Base-by-base conservation (phyloP, 208 protist species). In the Wallacemonas sp. region DNA sequence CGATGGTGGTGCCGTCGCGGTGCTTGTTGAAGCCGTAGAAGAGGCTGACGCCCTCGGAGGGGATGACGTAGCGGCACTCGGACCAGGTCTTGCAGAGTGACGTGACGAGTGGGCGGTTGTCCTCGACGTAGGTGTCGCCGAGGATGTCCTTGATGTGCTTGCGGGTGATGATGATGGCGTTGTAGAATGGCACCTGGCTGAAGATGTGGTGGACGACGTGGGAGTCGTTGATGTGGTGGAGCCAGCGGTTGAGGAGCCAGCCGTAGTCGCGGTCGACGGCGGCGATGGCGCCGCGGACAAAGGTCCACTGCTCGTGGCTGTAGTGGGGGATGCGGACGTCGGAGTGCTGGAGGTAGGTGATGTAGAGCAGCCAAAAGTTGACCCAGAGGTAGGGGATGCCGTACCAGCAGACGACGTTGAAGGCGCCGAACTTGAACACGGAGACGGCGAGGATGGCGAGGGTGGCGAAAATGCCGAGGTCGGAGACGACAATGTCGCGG, bases 171-270 rank as follows among this genome's bases (percentile, higher is more conserved):
- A 76, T 61, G 58, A 97, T 87, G 29, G 96, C 96, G 68, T 96
- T 67, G 78, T 98, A 98, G 74, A 94, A 93, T 11, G 96, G 96
- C 78, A 98, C 86, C 62, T 95, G 78, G 54, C 89, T 97, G 75
- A 97, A 98, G 58, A 98, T 76, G 78, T 98, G 96, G 72, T 98
- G 96, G 0, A 89, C 74, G 14, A 98, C 94, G 76, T 98, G 96
- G 2, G 95, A 96, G 73, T 95, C 86, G 57, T 89, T 87, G 73
- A 98, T 98, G 85, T 98, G 91, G 79, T 98, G 96, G 21, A 92
- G 72, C 82, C 85, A 86, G 21, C 21, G 41, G 78, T 98, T 95
- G n/a, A 98, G 29, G 1, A 87, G 23, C 21, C n/a, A 70, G 48
- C 94, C 93, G 61, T 89, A 94, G 68, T 94, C 82, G 39, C 96